Evolutionary conservation across 1,139 yeast genomes (phyloP), one percentile per base, ranked within the genome.

Genomic region (Entelexis paramagnoliae): DNA sequence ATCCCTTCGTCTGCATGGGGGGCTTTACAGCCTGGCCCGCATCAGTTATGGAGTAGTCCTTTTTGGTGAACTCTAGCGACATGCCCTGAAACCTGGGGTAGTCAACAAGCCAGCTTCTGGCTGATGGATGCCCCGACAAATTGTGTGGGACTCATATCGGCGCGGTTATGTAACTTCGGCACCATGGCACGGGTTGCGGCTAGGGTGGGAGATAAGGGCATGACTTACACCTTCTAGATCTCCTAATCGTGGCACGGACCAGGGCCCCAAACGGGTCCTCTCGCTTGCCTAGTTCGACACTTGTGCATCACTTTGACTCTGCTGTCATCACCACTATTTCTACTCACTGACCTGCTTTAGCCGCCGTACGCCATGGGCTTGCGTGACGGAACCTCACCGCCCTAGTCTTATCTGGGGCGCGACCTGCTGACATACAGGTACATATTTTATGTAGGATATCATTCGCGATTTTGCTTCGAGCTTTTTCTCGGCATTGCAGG

Each of bases 51-150:
- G 40, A 17, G 49, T 55, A 55, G 38, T 55, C 54, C 16, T 57
- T 17, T 28, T 55, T 55, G n/a, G 49, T 55, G 41, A 55, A 55
- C 17, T 52, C 58, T 6, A 55, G 46, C 4, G 57, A 49, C 58
- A 55, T 55, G 35, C 10, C n/a, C 14, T 1, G 11, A 11, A 5
- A 40, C 17, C 20, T 10, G 16, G 43, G 19, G 16, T 32, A 30
- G 7, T 20, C n/a, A 33, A 32, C 38, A 32, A 33, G 35, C 30
- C 35, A 14, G 45, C 26, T 41, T n/a, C 6, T 22, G 17, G 35
- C 26, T 19, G 45, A 29, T 34, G 33, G 24, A 6, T 22, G 10
- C 24, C 32, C 34, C 45, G 45, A 29, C 45, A 41, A 41, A 28
- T 41, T 41, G 45, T 22, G 34, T 28, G 45, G 34, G 20, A 22